Evolutionary conservation across 75 land plant species (phyloP), one percentile per base, ranked within the genome.

Genomic region (Chamaecyparis obtusa): DNA sequence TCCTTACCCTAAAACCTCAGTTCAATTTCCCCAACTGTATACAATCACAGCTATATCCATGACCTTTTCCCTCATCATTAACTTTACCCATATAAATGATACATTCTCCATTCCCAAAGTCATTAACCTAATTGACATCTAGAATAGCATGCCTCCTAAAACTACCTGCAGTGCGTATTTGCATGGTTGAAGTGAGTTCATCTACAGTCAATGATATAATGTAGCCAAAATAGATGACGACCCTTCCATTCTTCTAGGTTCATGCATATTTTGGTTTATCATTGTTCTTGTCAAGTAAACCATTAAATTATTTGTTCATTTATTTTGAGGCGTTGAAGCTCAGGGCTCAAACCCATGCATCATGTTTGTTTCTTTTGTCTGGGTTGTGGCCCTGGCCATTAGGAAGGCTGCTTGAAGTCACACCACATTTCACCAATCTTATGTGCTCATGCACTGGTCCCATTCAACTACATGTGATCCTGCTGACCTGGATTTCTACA

Each of bases 81-180:
- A 74, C 11, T 74, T 33, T 74, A 33, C 36, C 76, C 33, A 33
- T 74, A 74, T 74, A 32, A 33, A 33, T 74, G 36, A 10, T 74
- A 33, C 37, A 33, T 11, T 74, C 3, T 30, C 3, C 76, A 74
- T 74, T 33, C 69, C 3, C 37, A 13, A 74, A 74, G 76, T 74
- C 76, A 74, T 74, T 74, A 74, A 74, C 76, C 15, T 74, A 33
- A 74, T 32, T 74, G 76, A 74, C 36, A 74, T 74, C 76, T 64
- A 64, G 30, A 64, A 64, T 7, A 64, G 69, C 5, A 64, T 64
- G 9, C 69, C 69, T 57, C 27, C 64, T 64, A n/a, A 64, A 64
- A 64, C 69, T n/a, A 64, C 69, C 8, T 24, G 27, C 67, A 60
- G 27, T 21, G 24, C 9, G 10, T 71, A 32, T 11, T 32, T 33